Conservation (phyloP, 2,329 filamentous ascomycete genomes). For the Emmonsia crescens region DNA sequence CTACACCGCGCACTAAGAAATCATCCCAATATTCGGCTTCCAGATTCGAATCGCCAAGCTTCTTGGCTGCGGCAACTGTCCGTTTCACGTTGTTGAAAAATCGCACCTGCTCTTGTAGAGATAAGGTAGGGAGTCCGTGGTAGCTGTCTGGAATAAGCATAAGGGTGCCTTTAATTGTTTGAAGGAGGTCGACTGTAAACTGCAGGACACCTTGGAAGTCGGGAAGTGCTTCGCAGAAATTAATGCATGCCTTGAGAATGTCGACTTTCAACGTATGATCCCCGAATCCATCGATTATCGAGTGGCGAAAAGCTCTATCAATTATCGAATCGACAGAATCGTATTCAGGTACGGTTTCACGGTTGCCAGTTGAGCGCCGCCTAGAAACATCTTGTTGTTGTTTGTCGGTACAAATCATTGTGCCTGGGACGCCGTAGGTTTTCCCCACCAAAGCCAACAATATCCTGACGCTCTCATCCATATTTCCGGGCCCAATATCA, state of each 20-base stretch:
- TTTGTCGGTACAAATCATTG: conserved; percentile 18
- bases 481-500: conserved; percentile 31
- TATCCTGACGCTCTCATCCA: conserved; percentile 31
- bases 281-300: conserved; percentile 51
- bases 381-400: not conserved
- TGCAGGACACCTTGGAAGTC: conserved; percentile 84
- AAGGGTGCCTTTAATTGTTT: conserved; percentile 63
- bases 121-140: conserved; percentile 59
- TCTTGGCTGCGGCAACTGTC: conserved; percentile 65
- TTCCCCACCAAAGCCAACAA: conserved; percentile 29
- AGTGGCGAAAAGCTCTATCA: conserved; percentile 36
- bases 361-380: conserved; percentile 11
- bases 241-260: conserved; percentile 78
- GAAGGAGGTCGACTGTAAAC: conserved; percentile 73
- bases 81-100: conserved; percentile 78
- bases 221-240: conserved; percentile 84
- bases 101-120: conserved; percentile 71
- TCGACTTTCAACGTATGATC: conserved; percentile 73
- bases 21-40: conserved; percentile 94
- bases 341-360: conserved; percentile 17
- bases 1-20: conserved; percentile 71
- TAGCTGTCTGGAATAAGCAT: conserved; percentile 58
- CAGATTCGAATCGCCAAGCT: conserved; percentile 58
- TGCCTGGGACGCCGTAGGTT: conserved; percentile 31
- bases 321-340: conserved; percentile 30